Evolutionary conservation across 331 rosid species (phyloP).

Genomic region (Erythrophleum ivorense): DNA sequence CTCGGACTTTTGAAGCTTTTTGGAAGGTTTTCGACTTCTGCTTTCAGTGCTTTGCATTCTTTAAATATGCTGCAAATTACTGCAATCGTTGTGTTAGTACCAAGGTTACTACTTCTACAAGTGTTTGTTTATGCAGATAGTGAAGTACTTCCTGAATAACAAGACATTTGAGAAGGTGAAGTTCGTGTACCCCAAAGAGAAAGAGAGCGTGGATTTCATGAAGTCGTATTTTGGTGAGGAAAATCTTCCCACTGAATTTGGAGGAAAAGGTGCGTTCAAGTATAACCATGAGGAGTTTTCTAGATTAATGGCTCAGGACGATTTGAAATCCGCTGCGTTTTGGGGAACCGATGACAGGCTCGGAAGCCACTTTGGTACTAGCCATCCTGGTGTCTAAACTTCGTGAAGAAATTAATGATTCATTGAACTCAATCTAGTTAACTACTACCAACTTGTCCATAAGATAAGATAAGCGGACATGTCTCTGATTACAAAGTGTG

Average conservation of each 20-base stretch:
- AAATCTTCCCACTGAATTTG: conserved; percentile 73
- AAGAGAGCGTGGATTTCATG: conserved; percentile 67
- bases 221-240: conserved; percentile 63
- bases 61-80: neutral
- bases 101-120: conserved; percentile 4
- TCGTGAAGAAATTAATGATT: neutral
- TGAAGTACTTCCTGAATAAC: conserved; percentile 58
- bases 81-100: neutral
- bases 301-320: conserved; percentile 61
- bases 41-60: neutral
- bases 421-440: conserved; percentile 13
- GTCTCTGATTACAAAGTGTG: neutral
- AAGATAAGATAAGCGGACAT: too few species aligned
- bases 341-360: conserved; percentile 45
- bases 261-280: conserved; percentile 60
- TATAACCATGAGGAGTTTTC: conserved; percentile 68
- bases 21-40: conserved; percentile 67
- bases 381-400: conserved; percentile 8
- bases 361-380: neutral
- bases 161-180: conserved; percentile 67
- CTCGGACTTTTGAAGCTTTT: conserved; percentile 80
- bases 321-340: conserved; percentile 58
- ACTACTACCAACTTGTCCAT: neutral
- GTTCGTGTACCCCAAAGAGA: conserved; percentile 61
- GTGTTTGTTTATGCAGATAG: conserved; percentile 36